Base-by-base conservation (phyloP, 2,329 filamentous ascomycete genomes). In the Diaporthe ampelina region DNA sequence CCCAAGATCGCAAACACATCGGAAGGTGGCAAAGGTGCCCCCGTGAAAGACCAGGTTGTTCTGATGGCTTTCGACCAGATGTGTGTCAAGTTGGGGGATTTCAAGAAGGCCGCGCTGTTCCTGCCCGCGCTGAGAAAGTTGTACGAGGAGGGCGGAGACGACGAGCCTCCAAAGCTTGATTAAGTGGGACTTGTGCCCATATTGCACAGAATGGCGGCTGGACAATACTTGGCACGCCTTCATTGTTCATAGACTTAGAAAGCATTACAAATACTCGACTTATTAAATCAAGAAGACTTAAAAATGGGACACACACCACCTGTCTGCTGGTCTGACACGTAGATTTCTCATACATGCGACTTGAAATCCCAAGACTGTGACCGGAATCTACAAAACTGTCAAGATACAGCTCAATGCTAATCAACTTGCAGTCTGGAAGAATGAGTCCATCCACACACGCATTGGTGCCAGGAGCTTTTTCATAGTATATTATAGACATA, bases 1-100 rank as follows among this genome's bases (percentile, higher is more conserved):
- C 93, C 94, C 79, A 96, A 96, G 83, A 86, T 91, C 45, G 85
- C 73, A 11, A 80, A 78, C 70, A 69, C 67, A 43, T 68, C 70
- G 1, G 37, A 32, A 4, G 77, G 77, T 17, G n/a, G 75, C 48
- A 73, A 77, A 32, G 77, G 74, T 75, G 75, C 78, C 71, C 82
- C 83, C 74, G 80, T 83, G 7, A 79, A 80, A 50, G 84, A 83
- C 26, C 89, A 92, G 85, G 90, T 91, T 52, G 90, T 94, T 21
- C 87, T 94, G 74, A 88, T 95, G 73, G 94, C 92, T 1, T 95
- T 95, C 81, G 94, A 97, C 80, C 91, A 94, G 77, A 96, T 96
- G 94, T 85, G 89, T 7, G 90, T 95, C 54, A 91, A 88, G 81
- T 84, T 95, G 40, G 90, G 91, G 11, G 93, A 95, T 77, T 94